These are phyloP conservation scores for Annulohypoxylon maeteangense DNA, from an alignment of 495 filamentous ascomycete species.

Conservation along the genomic window DNA sequence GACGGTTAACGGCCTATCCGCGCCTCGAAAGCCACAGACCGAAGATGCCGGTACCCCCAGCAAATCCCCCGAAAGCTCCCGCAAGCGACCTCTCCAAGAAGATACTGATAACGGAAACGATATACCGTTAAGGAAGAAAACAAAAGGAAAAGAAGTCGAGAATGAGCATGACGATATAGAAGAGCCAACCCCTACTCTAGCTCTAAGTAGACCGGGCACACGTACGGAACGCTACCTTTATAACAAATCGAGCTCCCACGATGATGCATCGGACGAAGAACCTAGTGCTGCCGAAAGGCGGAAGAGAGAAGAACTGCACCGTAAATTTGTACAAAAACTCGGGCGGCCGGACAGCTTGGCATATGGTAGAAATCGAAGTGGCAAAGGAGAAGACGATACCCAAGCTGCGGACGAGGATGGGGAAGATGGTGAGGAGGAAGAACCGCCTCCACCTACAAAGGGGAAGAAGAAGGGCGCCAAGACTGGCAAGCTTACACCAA, in stretches of 20 bases:
- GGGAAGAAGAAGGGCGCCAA: constrained; percentile 74
- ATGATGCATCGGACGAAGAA: constrained; percentile 52
- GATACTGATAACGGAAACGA: constrained; percentile 53
- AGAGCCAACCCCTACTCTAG: constrained; percentile 18
- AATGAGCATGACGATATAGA: constrained; percentile 40
- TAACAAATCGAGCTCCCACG: constrained; percentile 44
- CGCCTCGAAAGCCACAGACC: constrained; percentile 26
- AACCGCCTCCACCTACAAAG: constrained; percentile 57
- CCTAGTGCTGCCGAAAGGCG: constrained; percentile 58
- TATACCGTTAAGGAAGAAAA: constrained; percentile 54
- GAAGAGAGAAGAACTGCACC: constrained; percentile 77
- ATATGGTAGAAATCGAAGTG: constrained; percentile 69
- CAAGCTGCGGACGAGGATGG: constrained; percentile 58
- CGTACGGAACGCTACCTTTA: constrained; percentile 62
- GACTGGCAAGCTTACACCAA: constrained; percentile 88
- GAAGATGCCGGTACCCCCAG: constrained; percentile 14
- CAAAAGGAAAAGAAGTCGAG: constrained; percentile 48
- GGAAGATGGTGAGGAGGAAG: constrained; percentile 66
- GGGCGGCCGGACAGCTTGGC: constrained; percentile 83
- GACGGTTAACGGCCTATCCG: constrained; percentile 51
- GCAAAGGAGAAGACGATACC: constrained; percentile 62
- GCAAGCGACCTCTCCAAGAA: constrained; percentile 61
- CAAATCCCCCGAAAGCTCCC: constrained; percentile 32
- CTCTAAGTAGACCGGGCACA: constrained; percentile 30
- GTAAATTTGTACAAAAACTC: constrained; percentile 89